Percentiles rank a stretch among this genome's conserved stretches.
Evolutionary conservation across 768 basidiomycete genomes (phyloP).

Genomic region (Boletellus sp.): DNA sequence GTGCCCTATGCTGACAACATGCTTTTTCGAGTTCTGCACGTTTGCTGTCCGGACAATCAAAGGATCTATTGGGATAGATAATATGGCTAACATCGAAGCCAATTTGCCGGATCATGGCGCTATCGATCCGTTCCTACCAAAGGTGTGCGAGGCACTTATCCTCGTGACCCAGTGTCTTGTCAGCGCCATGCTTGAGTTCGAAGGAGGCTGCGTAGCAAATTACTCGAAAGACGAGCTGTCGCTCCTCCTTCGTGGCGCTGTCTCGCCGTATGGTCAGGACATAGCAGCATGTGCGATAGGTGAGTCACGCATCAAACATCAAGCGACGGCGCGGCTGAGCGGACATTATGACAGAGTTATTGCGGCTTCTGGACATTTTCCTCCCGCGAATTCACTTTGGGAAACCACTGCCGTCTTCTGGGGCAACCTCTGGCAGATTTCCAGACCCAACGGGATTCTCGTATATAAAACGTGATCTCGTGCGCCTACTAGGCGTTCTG

Average conservation of each 20-base stretch:
- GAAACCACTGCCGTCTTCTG: slow-evolving; percentile 42
- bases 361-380: slow-evolving; percentile 74
- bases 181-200: slow-evolving; percentile 49
- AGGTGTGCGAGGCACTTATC: slow-evolving; percentile 77
- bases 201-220: slow-evolving; percentile 30
- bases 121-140: slow-evolving; percentile 70
- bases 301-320: slow-evolving; percentile 25
- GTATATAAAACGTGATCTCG: slow-evolving; percentile 85
- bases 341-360: slow-evolving; percentile 57
- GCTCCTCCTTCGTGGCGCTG: slow-evolving; percentile 42
- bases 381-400: slow-evolving; percentile 83
- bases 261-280: slow-evolving; percentile 39
- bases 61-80: slow-evolving; percentile 38
- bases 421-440: slow-evolving; percentile 17
- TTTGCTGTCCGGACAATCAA: slow-evolving; percentile 56
- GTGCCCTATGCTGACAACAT: slow-evolving; percentile 55
- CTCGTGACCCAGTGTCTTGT: slow-evolving; percentile 74
- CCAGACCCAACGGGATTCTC: slow-evolving; percentile 59
- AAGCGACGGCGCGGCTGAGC: background rate
- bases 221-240: slow-evolving; percentile 24
- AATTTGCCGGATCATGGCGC: slow-evolving; percentile 32
- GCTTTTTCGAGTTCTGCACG: slow-evolving; percentile 57
- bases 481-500: slow-evolving; percentile 81
- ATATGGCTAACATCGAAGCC: background rate
- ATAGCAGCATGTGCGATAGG: slow-evolving; percentile 59